Percentiles rank a stretch among this genome's conserved stretches.
phyloP scores from a whole-genome alignment of 139 green algal genomes.

The Chlorella sp. region DNA sequence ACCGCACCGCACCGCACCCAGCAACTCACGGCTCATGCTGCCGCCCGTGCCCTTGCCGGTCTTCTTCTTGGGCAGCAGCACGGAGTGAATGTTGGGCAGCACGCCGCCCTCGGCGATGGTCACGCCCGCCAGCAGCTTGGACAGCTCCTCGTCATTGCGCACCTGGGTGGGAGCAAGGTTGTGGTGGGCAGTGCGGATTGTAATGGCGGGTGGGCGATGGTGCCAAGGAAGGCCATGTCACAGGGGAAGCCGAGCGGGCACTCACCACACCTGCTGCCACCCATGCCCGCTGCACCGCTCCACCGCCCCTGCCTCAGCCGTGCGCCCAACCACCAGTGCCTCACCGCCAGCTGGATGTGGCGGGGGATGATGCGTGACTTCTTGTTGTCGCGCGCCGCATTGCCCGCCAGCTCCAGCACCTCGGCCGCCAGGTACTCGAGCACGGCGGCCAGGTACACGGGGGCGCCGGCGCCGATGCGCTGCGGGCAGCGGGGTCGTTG shows the following conservation, averaged over 20 bases:
- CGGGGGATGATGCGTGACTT: constrained; percentile 83
- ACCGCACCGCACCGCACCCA: too few relatives aligned
- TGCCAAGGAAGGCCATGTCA: too few relatives aligned
- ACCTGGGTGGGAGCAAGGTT: too few relatives aligned
- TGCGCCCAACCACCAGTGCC: too few relatives aligned
- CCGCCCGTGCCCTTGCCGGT: constrained; percentile 63
- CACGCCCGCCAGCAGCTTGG: constrained; percentile 84
- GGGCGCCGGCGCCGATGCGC: constrained; percentile 35
- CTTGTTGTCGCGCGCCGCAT: constrained; percentile 85
- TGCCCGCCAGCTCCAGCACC: constrained; percentile 76
- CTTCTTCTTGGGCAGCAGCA: constrained; percentile 87
- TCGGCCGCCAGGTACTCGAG: constrained; percentile 69
- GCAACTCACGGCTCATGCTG: constrained; percentile 9
- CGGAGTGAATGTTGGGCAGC: constrained; percentile 87
- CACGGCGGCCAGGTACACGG: constrained; percentile 48
- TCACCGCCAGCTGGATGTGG: constrained; percentile 79
- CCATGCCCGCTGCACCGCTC: too few relatives aligned
- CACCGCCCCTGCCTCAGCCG: too few relatives aligned
- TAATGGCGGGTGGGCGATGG: too few relatives aligned
- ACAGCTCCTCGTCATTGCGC: constrained; percentile 64
- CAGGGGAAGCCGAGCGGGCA: too few relatives aligned
- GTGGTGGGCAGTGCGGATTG: too few relatives aligned
- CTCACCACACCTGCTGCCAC: too few relatives aligned
- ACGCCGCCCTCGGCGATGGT: constrained; percentile 87
- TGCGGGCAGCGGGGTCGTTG: background rate